Conservation (phyloP, 352 stramenopile genomes). For the Pythium aquatile region DNA sequence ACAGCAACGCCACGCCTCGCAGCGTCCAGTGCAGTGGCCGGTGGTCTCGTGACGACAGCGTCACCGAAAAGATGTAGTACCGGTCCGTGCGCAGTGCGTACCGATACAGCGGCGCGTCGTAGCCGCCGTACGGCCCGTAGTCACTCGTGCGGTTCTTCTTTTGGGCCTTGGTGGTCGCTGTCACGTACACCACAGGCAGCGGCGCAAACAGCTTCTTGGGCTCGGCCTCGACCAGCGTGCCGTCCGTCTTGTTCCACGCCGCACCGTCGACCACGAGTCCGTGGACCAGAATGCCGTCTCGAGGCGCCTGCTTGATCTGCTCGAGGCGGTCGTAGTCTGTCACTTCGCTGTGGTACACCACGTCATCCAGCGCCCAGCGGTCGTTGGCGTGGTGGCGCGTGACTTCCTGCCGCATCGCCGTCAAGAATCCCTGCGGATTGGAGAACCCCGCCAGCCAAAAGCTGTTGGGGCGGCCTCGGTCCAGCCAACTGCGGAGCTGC, state of each 20-base stretch:
- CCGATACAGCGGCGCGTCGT: conserved; percentile 76
- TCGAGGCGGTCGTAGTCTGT: conserved; percentile 79
- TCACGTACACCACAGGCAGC: conserved; percentile 79
- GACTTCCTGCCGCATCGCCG: conserved; percentile 72
- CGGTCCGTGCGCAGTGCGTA: conserved; percentile 74
- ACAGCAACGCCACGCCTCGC: conserved; percentile 72
- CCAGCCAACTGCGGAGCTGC: conserved; percentile 64
- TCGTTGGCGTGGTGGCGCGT: conserved; percentile 66
- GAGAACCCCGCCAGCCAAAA: conserved; percentile 80
- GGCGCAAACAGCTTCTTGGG: conserved; percentile 70
- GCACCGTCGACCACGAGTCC: conserved; percentile 71
- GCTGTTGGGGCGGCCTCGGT: conserved; percentile 54
- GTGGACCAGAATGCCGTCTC: conserved; percentile 75
- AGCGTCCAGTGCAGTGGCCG: conserved; percentile 77
- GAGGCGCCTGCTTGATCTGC: conserved; percentile 70
- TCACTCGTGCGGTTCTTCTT: conserved; percentile 74
- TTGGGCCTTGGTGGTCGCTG: conserved; percentile 67
- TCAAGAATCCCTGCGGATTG: conserved; percentile 80
- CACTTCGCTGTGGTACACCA: conserved; percentile 80
- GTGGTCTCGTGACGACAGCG: conserved; percentile 72
- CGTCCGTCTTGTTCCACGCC: conserved; percentile 67
- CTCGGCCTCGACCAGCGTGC: conserved; percentile 75
- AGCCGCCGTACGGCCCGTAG: conserved; percentile 75
- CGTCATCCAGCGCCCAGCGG: conserved; percentile 75
- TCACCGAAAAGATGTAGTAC: conserved; percentile 76